These are phyloP conservation scores for Chlamydomonas asymmetrica DNA, from an alignment of 139 green algal species.

Conservation along the genomic window DNA sequence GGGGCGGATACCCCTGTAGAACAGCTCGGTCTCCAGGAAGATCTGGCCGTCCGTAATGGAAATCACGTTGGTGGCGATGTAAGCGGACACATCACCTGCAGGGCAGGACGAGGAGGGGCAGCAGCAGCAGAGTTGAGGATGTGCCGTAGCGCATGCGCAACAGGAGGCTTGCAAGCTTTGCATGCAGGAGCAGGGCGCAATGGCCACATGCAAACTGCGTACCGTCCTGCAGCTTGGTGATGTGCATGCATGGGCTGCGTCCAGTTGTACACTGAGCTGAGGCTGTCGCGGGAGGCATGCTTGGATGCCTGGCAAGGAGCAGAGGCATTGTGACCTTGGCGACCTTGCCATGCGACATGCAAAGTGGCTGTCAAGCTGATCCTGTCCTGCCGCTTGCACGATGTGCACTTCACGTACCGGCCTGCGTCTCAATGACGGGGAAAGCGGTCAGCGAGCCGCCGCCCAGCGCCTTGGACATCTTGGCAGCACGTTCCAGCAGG, in stretches of 20 bases:
- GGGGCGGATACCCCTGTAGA: slow-evolving; percentile 89
- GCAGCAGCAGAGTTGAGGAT: too few species aligned
- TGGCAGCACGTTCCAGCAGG: slow-evolving; percentile 79
- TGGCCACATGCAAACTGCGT: too few species aligned
- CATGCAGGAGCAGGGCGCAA: too few species aligned
- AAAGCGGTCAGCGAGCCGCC: slow-evolving; percentile 80
- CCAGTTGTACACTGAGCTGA: too few species aligned
- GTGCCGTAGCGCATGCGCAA: too few species aligned
- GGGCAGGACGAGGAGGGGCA: too few species aligned
- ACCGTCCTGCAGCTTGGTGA: too few species aligned
- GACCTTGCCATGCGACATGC: background rate
- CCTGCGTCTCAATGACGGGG: slow-evolving; percentile 90
- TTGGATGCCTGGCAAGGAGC: too few species aligned
- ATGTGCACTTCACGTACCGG: slow-evolving; percentile 14
- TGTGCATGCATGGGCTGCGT: too few species aligned
- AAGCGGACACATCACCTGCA: slow-evolving; percentile 79
- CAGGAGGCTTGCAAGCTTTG: too few species aligned
- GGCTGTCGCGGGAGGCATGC: too few species aligned
- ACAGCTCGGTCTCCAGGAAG: slow-evolving; percentile 89
- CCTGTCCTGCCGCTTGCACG: background rate
- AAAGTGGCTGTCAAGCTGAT: background rate
- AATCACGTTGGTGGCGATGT: slow-evolving; percentile 94
- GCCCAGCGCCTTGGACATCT: slow-evolving; percentile 72
- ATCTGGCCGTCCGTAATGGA: slow-evolving; percentile 93
- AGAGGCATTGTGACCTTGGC: background rate